Base-by-base conservation (phyloP, 257 asterid species). In the Solanum chilense region DNA sequence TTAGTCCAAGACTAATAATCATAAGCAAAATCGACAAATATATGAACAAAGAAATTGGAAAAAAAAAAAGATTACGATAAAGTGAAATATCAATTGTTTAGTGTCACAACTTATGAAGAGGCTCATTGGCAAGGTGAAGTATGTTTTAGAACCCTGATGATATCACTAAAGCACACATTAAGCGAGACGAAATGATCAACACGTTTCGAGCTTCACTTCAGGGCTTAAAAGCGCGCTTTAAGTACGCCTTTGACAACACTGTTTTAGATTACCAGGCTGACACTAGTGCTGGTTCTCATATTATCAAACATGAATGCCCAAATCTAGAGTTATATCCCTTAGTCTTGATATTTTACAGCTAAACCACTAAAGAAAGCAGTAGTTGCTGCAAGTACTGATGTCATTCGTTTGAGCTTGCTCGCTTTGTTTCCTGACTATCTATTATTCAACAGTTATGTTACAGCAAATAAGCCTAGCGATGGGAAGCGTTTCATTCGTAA, bases 401-500 rank as follows among this genome's bases (percentile, higher is more conserved):
- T 44, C 14, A 39, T 42, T 39, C 16, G 13, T 77, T 86, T 27
- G 44, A 70, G 62, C 29, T 23, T 27, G 52, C 41, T 23, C n/a
- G 13, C 70, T 49, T 16, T 25, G 12, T 70, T 12, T 80, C 74
- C 47, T 64, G 66, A 87, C 39, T 9, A 21, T 81, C 89, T 83
- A 27, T 35, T 77, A 9, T 64, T 5, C 74, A 68, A 86, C 94
- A 96, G 98, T 62, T 94, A 90, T 87, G 88, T 96, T 75, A 94
- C 92, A 76, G 77, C 92, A 10, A 90, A 96, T 82, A 94, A 94
- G 87, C 93, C 85, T 62, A 92, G 91, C 23, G 95, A 92, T 58
- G 98, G 98, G 37, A 96, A 94, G 89, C 87, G 87, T 85, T 96
- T 96, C 89, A 89, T 96, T 47, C 98, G 98, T 85, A 85, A 88